Percentiles rank a stretch among this genome's conserved stretches.
Evolutionary conservation across 2,329 filamentous ascomycete species (phyloP).

Genomic region (Aquanectria penicillioides): DNA sequence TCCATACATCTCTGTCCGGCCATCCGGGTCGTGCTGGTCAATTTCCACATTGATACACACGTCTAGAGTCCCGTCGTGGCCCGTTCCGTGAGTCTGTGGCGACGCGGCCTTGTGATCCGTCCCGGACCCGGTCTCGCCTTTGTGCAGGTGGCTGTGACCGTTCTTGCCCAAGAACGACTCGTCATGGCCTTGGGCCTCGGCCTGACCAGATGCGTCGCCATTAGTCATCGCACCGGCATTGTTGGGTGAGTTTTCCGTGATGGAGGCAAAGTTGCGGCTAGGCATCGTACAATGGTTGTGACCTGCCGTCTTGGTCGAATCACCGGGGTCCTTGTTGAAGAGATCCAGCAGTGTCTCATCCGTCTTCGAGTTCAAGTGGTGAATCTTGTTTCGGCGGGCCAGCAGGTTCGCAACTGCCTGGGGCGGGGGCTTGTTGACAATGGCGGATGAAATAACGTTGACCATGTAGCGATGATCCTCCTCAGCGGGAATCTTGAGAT

Average conservation of each 20-base stretch:
- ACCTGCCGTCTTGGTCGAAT: conserved; percentile 74
- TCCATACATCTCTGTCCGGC: conserved; percentile 84
- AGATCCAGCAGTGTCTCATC: conserved; percentile 95
- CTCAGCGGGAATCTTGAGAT: conserved; percentile 78
- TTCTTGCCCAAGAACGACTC: conserved; percentile 60
- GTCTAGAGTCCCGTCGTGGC: conserved; percentile 74
- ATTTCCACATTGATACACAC: conserved; percentile 89
- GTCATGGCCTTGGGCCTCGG: conserved; percentile 28
- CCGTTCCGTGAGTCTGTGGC: conserved; percentile 63
- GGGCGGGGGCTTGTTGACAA: conserved; percentile 94
- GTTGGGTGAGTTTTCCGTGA: conserved; percentile 85
- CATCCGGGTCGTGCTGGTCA: conserved; percentile 82
- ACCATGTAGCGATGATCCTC: conserved; percentile 94
- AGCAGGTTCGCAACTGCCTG: conserved; percentile 89
- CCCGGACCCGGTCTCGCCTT: conserved; percentile 81
- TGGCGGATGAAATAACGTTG: conserved; percentile 93
- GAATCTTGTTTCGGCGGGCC: conserved; percentile 87
- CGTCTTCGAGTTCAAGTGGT: conserved; percentile 75
- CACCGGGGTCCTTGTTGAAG: conserved; percentile 89
- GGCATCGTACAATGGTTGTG: conserved; percentile 91
- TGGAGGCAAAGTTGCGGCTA: conserved; percentile 90
- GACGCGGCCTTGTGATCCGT: conserved; percentile 79
- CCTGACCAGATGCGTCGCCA: conserved; percentile 33
- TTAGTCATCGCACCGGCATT: conserved; percentile 44
- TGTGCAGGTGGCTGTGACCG: conserved; percentile 77